phyloP scores from a whole-genome alignment of 2,329 filamentous ascomycete genomes.

The Chaetomiaceae sp. region DNA sequence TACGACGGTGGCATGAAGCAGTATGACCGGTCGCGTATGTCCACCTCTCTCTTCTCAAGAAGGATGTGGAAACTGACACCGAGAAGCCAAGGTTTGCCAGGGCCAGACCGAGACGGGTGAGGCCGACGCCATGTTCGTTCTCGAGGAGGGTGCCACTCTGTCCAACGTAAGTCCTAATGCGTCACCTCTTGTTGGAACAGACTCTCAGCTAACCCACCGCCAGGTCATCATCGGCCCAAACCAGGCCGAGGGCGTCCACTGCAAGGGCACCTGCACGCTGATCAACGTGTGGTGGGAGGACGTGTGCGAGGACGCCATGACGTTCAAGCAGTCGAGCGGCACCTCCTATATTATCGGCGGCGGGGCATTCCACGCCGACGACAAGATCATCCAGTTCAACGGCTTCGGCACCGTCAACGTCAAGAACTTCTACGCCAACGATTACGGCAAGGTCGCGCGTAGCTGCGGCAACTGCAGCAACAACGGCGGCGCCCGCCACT shows the following conservation, averaged over 20 bases:
- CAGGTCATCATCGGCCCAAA: conserved; percentile 18
- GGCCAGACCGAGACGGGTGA: conserved; percentile 11
- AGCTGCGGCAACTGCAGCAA: conserved; percentile 17
- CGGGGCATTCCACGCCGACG: conserved; percentile 14
- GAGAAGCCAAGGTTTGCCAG: conserved; percentile 3
- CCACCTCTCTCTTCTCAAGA: background rate
- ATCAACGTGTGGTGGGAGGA: conserved; percentile 16
- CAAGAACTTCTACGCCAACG: conserved; percentile 13
- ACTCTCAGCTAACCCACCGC: background rate
- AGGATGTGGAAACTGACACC: background rate
- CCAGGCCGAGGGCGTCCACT: conserved; percentile 16
- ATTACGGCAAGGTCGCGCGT: conserved; percentile 14
- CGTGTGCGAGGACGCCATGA: conserved; percentile 17
- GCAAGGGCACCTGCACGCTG: conserved; percentile 14
- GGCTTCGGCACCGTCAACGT: conserved; percentile 12
- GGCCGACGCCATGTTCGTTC: conserved; percentile 12
- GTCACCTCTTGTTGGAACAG: too few species aligned
- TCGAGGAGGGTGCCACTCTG: conserved; percentile 14
- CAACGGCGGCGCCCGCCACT: conserved; percentile 11
- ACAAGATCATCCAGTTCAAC: conserved; percentile 18
- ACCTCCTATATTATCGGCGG: conserved; percentile 14
- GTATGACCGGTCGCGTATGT: conserved; percentile 13
- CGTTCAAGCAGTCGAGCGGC: conserved; percentile 11
- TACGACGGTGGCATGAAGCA: conserved; percentile 15
- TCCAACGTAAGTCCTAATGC: background rate